These are phyloP conservation scores for Bipolaris gigantea DNA, from an alignment of 2,329 filamentous ascomycete species.

Conservation along the genomic window DNA sequence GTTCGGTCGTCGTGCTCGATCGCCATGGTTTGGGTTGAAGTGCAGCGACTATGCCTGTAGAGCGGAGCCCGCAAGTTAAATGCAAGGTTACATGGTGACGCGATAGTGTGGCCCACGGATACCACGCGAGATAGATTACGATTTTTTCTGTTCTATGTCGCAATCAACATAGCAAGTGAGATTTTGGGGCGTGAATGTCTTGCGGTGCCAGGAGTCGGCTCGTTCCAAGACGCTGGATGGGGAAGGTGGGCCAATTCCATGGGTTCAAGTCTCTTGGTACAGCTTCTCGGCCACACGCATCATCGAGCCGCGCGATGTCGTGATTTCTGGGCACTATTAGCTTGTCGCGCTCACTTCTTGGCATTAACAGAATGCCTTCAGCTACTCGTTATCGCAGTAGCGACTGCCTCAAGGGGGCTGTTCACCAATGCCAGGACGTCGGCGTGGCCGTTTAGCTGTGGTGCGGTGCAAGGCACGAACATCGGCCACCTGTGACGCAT, in stretches of 20 bases:
- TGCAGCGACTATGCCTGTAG: neutral
- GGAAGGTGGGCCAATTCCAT: conserved; percentile 32
- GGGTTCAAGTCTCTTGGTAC: conserved; percentile 27
- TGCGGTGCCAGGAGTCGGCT: conserved; percentile 18
- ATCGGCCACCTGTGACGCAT: too few relatives aligned
- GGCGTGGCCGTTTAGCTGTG: neutral
- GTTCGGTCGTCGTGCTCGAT: conserved; percentile 24
- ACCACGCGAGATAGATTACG: conserved; percentile 10
- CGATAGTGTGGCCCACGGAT: conserved; percentile 13
- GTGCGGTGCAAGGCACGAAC: neutral
- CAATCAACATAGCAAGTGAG: conserved; percentile 31
- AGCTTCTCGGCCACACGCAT: conserved; percentile 17
- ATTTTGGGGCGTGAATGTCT: conserved; percentile 32
- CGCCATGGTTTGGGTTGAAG: conserved; percentile 19
- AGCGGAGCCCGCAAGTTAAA: neutral
- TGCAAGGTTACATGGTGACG: conserved; percentile 26
- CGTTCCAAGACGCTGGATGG: conserved; percentile 18
- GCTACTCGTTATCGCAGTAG: neutral
- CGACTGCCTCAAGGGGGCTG: neutral
- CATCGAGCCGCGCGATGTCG: conserved; percentile 25
- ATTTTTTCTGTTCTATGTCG: conserved; percentile 20
- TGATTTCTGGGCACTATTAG: conserved; percentile 31
- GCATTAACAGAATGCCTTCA: neutral
- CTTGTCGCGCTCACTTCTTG: conserved; percentile 12
- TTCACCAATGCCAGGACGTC: neutral